phyloP scores from a whole-genome alignment of 1,284 basidiomycete species.

The Cutaneotrichosporon arboriforme region DNA sequence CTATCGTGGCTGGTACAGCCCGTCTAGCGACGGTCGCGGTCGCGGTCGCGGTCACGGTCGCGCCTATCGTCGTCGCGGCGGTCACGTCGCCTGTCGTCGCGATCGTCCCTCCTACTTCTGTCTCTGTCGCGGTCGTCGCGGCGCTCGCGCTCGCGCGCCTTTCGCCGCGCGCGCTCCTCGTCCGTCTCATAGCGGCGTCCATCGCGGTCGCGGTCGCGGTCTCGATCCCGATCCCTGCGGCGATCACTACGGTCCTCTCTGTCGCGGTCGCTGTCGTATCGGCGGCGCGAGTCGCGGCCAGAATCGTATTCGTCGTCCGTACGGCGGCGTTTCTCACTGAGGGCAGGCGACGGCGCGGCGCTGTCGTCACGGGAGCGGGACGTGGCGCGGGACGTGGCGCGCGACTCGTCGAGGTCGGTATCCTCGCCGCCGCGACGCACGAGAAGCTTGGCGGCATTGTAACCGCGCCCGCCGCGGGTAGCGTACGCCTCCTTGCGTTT shows the following conservation, averaged over 20 bases:
- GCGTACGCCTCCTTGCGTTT: constrained; percentile 26
- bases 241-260: constrained; percentile 19
- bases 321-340: constrained; percentile 4
- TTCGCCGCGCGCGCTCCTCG: constrained; percentile 30
- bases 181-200: constrained; percentile 28
- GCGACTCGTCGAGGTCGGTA: constrained; percentile 8
- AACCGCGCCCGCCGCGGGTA: constrained; percentile 41
- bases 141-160: constrained; percentile 30
- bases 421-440: constrained; percentile 23
- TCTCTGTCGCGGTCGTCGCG: constrained; percentile 20
- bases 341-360: constrained; percentile 4
- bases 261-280: constrained; percentile 6
- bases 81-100: constrained; percentile 16
- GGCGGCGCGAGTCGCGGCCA: constrained; percentile 13
- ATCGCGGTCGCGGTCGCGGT: constrained; percentile 16
- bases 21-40: constrained; percentile 6
- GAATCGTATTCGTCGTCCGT: constrained; percentile 11
- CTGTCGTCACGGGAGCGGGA: constrained; percentile 17
- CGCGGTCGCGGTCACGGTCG: constrained; percentile 7
- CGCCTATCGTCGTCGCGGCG: not conserved
- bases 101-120: constrained; percentile 11
- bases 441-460: constrained; percentile 34
- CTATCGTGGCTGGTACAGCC: not conserved
- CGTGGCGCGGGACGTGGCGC: constrained; percentile 5
- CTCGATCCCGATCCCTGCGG: constrained; percentile 11